Base-by-base conservation (phyloP, 2,329 filamentous ascomycete species). In the Monosporascus sp. region DNA sequence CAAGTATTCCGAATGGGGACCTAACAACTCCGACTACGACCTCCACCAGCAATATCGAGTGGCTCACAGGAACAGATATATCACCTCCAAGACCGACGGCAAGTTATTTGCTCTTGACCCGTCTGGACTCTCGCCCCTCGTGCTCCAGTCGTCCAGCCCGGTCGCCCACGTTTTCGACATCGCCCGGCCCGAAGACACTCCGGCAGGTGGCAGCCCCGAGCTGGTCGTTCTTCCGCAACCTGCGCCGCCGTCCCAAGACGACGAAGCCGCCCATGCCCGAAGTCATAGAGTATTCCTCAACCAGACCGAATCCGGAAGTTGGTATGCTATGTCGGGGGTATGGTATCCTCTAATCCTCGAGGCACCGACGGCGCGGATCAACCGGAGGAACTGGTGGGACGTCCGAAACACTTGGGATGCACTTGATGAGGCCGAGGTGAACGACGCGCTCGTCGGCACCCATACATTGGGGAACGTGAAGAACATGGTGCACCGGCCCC, bases 1-100 rank as follows among this genome's bases (percentile, higher is more conserved):
- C 61, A 92, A 85, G 60, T 99, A 95, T 67, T 88, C 91, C 11
- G 94, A 99, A 69, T 99, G 94, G 94, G 86, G 85, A 0, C 89
- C 92, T 15, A 99, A 99, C 70, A 95, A 88, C 55, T 89, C 86
- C 56, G 93, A 99, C 70, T 83, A 83, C 58, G 94, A 99, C 67
- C 82, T 99, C 7, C 86, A 91, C 63, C 82, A 82, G 49, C 91
- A 97, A 66, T 94, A 97, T 65, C 81, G 81, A 15, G 74, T 78
- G 11, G 91, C 91, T 1, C 86, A 92, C 67, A 92, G 97, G 68
- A 86, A 89, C 60, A 88, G 88, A 56, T 97, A 97, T 71, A 87
- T 97, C 49, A 93, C 93, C 60, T 90, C 87, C 60, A 85, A 86
- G 62, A 89, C 91, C 63, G 89, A 97, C 61, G 94, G 94, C 43